Evolutionary conservation across 1,284 basidiomycete species (phyloP).

Genomic region (Cutaneotrichosporon sp.): DNA sequence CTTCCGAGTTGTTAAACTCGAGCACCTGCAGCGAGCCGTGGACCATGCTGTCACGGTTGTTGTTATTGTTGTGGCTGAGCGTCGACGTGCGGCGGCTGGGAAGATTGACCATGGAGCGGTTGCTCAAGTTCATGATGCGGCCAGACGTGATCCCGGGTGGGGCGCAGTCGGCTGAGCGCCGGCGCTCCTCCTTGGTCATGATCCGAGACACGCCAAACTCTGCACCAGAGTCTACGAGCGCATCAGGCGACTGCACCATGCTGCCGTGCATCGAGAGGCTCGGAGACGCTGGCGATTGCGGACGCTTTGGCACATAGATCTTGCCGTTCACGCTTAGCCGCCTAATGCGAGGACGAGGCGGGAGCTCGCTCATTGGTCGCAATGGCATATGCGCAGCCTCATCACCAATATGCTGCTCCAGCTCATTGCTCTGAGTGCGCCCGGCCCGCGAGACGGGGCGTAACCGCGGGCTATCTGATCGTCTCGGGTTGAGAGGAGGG

Average conservation of each 20-base stretch:
- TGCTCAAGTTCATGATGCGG: conserved; percentile 30
- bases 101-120: conserved; percentile 42
- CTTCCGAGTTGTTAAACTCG: conserved; percentile 70
- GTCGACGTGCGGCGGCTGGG: conserved; percentile 27
- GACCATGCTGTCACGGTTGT: conserved; percentile 37
- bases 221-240: conserved; percentile 7
- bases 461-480: conserved; percentile 18
- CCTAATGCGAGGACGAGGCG: conserved; percentile 24
- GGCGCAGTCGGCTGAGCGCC: conserved; percentile 36
- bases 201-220: conserved; percentile 9
- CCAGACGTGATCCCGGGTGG: conserved; percentile 12
- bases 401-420: conserved; percentile 31
- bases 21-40: conserved; percentile 70
- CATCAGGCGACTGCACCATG: neutral
- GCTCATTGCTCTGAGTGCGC: conserved; percentile 28
- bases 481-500: conserved; percentile 5
- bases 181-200: conserved; percentile 27
- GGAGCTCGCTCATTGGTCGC: conserved; percentile 17
- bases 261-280: conserved; percentile 8
- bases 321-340: conserved; percentile 35
- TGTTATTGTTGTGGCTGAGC: conserved; percentile 26
- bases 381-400: conserved; percentile 15
- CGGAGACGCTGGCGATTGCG: conserved; percentile 31
- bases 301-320: conserved; percentile 41
- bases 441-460: conserved; percentile 17